Evolutionary conservation across 2,329 filamentous ascomycete species (phyloP).

Genomic region (Fusarium nygamai): DNA sequence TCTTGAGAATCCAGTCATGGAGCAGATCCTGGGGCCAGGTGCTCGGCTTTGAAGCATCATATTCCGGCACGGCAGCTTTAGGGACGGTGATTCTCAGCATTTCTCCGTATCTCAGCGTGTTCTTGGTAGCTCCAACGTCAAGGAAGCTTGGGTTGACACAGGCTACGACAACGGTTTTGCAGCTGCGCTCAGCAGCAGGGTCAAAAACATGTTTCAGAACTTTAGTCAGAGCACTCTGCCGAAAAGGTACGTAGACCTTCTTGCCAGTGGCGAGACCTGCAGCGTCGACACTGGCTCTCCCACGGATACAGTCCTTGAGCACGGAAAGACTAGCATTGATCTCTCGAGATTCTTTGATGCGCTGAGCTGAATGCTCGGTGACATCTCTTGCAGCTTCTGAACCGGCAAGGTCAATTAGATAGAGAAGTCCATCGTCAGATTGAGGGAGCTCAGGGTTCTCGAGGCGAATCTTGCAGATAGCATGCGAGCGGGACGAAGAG

Average conservation of each 20-base stretch:
- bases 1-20: conserved; percentile 52
- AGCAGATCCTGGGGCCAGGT: conserved; percentile 54
- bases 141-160: conserved; percentile 59
- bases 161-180: conserved; percentile 57
- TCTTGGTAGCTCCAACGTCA: conserved; percentile 57
- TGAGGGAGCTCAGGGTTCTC: conserved; percentile 42
- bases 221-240: conserved; percentile 58
- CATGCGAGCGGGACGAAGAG: conserved; percentile 59
- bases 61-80: conserved; percentile 31
- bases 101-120: conserved; percentile 61
- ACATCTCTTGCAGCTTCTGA: conserved; percentile 59
- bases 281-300: conserved; percentile 51
- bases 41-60: conserved; percentile 45
- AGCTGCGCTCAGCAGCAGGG: conserved; percentile 49
- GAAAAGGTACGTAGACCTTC: conserved; percentile 55
- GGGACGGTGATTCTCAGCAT: conserved; percentile 55
- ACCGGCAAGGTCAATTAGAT: conserved; percentile 59
- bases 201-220: conserved; percentile 62
- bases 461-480: conserved; percentile 58
- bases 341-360: conserved; percentile 58
- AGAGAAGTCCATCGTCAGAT: conserved; percentile 55
- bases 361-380: conserved; percentile 50
- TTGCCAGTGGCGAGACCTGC: conserved; percentile 34
- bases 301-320: conserved; percentile 63
- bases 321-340: conserved; percentile 61